phyloP scores from a whole-genome alignment of 176 grass and related monocot genomes.

The Guadua angustifolia region DNA sequence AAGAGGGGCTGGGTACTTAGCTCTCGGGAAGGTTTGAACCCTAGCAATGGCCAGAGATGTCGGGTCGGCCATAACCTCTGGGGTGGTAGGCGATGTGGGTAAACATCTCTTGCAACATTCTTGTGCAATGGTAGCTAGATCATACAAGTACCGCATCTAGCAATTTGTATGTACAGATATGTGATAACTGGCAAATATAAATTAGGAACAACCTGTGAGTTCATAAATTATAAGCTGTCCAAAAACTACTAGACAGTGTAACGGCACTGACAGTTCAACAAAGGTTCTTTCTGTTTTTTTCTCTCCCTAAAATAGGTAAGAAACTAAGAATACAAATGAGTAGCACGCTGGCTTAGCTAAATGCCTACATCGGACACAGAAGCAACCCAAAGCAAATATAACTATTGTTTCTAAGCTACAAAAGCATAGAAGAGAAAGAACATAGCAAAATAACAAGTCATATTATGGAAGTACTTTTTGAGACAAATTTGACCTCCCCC shows the following conservation, averaged over 20 bases:
- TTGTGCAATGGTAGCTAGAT: no score
- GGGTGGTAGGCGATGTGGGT: no score
- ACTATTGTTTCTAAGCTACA: background rate
- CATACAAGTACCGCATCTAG: no score
- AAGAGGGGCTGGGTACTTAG: no score
- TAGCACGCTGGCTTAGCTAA: background rate
- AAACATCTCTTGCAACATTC: no score
- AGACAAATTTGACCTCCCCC: conserved; percentile 78
- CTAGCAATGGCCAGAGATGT: no score
- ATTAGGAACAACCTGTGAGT: no score
- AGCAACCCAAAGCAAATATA: conserved; percentile 4
- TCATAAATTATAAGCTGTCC: conserved; percentile 13
- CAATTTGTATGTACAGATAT: no score
- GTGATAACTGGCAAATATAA: no score
- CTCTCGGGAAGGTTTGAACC: no score
- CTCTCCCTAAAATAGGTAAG: background rate
- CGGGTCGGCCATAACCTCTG: no score
- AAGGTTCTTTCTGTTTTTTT: background rate
- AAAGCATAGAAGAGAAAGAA: background rate
- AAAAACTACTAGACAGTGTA: background rate
- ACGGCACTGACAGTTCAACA: background rate
- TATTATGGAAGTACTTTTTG: background rate
- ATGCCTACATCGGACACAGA: background rate
- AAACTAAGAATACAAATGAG: background rate
- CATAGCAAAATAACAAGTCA: background rate